phyloP scores from a whole-genome alignment of 169 alveolate species.

The Hepatocystis sp. region DNA sequence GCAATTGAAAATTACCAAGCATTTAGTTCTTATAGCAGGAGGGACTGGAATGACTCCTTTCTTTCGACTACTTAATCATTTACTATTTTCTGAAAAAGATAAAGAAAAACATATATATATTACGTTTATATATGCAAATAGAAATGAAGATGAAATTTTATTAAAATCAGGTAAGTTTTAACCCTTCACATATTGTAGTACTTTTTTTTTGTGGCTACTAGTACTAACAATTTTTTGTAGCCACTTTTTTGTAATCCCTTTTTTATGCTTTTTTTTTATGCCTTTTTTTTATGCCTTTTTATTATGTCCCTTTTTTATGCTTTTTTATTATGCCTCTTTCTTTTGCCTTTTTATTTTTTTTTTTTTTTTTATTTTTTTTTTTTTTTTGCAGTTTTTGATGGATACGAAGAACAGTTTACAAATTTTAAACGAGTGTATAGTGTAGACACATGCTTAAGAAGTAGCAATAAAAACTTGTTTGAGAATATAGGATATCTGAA shows the following conservation, averaged over 20 bases:
- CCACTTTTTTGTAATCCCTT: not conserved
- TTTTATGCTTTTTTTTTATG: not conserved
- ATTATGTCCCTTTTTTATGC: not conserved
- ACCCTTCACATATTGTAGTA: not conserved
- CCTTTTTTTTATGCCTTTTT: not conserved
- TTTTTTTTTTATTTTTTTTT: not conserved
- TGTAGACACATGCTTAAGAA: conserved; percentile 49
- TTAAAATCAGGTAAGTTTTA: conserved; percentile 29
- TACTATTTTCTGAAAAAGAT: conserved; percentile 20
- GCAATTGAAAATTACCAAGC: conserved; percentile 37
- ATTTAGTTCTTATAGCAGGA: conserved; percentile 83
- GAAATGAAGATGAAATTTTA: conserved; percentile 66
- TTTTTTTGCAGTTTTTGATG: conserved; percentile 51
- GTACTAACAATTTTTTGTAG: too few species aligned
- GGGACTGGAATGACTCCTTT: conserved; percentile 89
- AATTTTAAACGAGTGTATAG: conserved; percentile 60
- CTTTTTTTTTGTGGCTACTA: too few species aligned
- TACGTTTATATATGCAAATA: conserved; percentile 67
- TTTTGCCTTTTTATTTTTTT: not conserved
- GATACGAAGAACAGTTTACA: conserved; percentile 18
- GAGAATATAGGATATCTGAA: conserved; percentile 54
- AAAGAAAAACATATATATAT: conserved; percentile 12
- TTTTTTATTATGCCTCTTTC: not conserved
- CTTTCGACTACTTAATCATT: conserved; percentile 77
- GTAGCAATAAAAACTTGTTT: not conserved